These are phyloP conservation scores for Hyaloperonospora arabidopsidis DNA, from an alignment of 352 stramenopile species.

Conservation along the genomic window DNA sequence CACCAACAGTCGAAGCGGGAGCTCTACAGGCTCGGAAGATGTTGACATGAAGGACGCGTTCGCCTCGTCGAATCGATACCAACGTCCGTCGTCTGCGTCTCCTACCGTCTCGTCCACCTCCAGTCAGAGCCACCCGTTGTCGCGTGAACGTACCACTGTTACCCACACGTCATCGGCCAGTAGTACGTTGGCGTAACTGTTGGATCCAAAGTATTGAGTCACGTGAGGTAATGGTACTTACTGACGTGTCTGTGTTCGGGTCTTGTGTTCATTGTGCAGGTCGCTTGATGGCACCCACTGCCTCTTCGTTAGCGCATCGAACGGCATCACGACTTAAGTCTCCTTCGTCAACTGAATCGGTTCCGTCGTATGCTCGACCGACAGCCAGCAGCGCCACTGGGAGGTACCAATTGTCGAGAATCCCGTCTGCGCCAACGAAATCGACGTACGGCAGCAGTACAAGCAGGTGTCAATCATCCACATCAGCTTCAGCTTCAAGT, in stretches of 20 bases:
- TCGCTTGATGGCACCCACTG: slow-evolving; percentile 24
- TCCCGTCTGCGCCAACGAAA: slow-evolving; percentile 24
- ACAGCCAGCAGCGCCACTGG: slow-evolving; percentile 27
- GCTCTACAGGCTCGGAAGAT: slow-evolving; percentile 13
- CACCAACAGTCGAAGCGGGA: slow-evolving; percentile 14
- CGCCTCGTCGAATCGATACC: slow-evolving; percentile 10
- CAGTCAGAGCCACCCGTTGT: slow-evolving; percentile 9
- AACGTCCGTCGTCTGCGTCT: slow-evolving; percentile 9
- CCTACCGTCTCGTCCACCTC: slow-evolving; percentile 4
- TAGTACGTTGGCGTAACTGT: slow-evolving; percentile 16
- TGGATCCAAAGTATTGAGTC: no score
- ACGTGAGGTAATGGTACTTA: neutral
- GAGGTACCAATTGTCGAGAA: slow-evolving; percentile 18
- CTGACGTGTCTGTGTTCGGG: neutral
- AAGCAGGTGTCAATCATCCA: slow-evolving; percentile 18
- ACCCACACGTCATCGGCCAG: slow-evolving; percentile 13
- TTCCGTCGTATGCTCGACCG: slow-evolving; percentile 23
- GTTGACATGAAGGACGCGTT: slow-evolving; percentile 34
- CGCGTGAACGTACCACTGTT: slow-evolving; percentile 14
- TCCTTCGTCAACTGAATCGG: slow-evolving; percentile 7
- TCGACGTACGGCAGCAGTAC: slow-evolving; percentile 14
- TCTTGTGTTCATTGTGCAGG: slow-evolving; percentile 7
- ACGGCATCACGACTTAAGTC: slow-evolving; percentile 3
- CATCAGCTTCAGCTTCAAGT: slow-evolving; percentile 8
- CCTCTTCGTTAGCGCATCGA: slow-evolving; percentile 26